Conservation (phyloP, 192 early-diverging fungal genomes). For the Anaeromyces robustus region DNA sequence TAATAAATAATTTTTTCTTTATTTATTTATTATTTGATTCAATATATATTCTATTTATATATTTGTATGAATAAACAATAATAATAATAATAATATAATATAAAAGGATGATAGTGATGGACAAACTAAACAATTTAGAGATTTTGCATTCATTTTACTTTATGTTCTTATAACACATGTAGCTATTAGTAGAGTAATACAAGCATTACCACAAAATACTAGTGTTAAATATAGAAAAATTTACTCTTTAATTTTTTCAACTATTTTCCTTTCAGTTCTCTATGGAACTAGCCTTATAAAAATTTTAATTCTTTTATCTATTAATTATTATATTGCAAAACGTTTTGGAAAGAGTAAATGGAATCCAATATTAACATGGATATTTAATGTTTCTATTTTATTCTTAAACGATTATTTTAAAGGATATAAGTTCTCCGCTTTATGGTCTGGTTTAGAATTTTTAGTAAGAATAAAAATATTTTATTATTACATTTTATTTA, state of each 20-base stretch:
- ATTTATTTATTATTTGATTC: no score
- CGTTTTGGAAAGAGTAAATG: conserved; percentile 21
- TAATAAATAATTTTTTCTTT: no score
- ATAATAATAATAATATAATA: conserved; percentile 12
- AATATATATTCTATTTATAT: no score
- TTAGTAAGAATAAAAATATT: conserved; percentile 32
- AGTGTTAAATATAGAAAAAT: conserved; percentile 12
- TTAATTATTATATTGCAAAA: conserved; percentile 54
- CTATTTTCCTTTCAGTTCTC: conserved; percentile 42
- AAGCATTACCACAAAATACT: conserved; percentile 14
- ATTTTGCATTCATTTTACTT: conserved; percentile 19
- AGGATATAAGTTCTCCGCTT: conserved; percentile 48
- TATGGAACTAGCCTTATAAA: conserved; percentile 66
- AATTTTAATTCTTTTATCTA: conserved; percentile 38
- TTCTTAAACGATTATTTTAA: conserved; percentile 61
- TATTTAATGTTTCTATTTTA: conserved; percentile 59
- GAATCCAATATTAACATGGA: conserved; percentile 62
- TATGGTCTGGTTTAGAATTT: conserved; percentile 37
- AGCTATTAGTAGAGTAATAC: conserved; percentile 12
- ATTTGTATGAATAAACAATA: no score
- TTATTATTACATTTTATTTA: no score
- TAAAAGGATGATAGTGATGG: conserved; percentile 54
- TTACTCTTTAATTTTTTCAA: conserved; percentile 40
- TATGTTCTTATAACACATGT: conserved; percentile 31
- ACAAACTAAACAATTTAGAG: conserved; percentile 52